These are phyloP conservation scores for Ceratorhiza oryzae-sativae DNA, from an alignment of 1,284 basidiomycete species.

Conservation along the genomic window DNA sequence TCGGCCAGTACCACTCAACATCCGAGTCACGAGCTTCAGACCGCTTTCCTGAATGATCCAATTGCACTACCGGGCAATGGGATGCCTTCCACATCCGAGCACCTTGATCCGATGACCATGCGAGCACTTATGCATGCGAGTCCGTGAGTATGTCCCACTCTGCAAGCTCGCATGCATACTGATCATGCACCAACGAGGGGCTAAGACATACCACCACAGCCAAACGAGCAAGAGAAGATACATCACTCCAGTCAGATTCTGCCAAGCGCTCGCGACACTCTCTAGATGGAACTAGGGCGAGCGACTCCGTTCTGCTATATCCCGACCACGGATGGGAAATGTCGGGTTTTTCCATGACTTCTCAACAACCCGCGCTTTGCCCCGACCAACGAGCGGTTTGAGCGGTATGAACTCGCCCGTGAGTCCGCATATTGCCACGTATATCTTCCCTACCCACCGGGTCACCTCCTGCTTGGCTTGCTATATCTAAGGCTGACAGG, in stretches of 20 bases:
- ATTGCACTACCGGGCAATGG: slow-evolving; percentile 33
- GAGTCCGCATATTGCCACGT: slow-evolving; percentile 41
- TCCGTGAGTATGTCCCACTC: slow-evolving; percentile 22
- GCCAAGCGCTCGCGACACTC: slow-evolving; percentile 20
- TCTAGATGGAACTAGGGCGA: slow-evolving; percentile 11
- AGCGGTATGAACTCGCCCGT: slow-evolving; percentile 38
- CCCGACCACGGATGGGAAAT: slow-evolving; percentile 31
- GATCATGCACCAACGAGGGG: not conserved
- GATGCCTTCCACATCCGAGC: slow-evolving; percentile 38
- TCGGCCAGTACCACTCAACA: slow-evolving; percentile 26
- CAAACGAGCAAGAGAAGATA: slow-evolving; percentile 33
- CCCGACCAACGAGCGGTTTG: slow-evolving; percentile 39
- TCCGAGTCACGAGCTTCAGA: slow-evolving; percentile 35
- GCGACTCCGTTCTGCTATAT: slow-evolving; percentile 8
- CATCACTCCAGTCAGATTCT: slow-evolving; percentile 20
- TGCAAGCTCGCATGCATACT: slow-evolving; percentile 18
- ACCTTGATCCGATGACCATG: slow-evolving; percentile 39
- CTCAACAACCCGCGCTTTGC: slow-evolving; percentile 33
- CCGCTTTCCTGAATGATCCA: slow-evolving; percentile 19
- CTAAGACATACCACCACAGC: slow-evolving; percentile 10
- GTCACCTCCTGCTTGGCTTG: slow-evolving; percentile 9
- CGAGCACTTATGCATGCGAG: slow-evolving; percentile 30
- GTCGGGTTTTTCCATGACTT: slow-evolving; percentile 39
- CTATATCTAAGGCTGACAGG: slow-evolving; percentile 32
- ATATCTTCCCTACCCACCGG: slow-evolving; percentile 27